Evolutionary conservation across 306 rosid genomes (phyloP).

Genomic region (Heteromeles arbutifolia): DNA sequence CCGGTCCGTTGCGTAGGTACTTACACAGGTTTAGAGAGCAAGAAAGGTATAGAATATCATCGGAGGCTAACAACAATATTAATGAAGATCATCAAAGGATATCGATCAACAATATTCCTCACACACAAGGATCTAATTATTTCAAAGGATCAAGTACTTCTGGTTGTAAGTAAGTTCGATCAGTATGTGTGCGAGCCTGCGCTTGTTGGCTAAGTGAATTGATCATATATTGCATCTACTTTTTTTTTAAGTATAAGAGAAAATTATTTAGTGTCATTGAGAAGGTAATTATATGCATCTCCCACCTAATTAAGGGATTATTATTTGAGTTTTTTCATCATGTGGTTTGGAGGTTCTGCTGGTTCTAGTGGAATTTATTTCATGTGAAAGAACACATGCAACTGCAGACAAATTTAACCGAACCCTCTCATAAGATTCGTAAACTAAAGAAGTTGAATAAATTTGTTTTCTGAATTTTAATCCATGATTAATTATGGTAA

Average conservation of each 20-base stretch:
- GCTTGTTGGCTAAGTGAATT: neutral
- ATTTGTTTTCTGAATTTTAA: no score
- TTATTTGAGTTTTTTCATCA: neutral
- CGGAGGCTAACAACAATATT: neutral
- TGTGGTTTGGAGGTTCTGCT: neutral
- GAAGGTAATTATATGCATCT: neutral
- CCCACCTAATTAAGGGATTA: no score
- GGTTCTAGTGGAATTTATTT: neutral
- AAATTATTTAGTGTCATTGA: neutral
- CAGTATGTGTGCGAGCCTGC: neutral
- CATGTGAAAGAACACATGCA: neutral
- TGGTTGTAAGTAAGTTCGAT: neutral
- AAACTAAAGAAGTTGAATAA: no score
- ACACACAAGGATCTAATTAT: neutral
- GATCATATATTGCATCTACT: neutral
- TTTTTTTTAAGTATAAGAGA: no score
- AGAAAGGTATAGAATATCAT: conserved; percentile 4
- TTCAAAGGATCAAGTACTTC: neutral
- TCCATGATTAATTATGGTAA: no score
- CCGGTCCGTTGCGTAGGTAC: conserved; percentile 6
- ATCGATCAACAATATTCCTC: neutral
- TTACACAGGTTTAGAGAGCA: conserved; percentile 17
- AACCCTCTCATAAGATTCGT: no score
- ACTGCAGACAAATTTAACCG: no score
- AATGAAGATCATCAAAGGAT: conserved; percentile 5